phyloP scores from a whole-genome alignment of 352 stramenopile genomes.

The Globisporangium camurandrum region DNA sequence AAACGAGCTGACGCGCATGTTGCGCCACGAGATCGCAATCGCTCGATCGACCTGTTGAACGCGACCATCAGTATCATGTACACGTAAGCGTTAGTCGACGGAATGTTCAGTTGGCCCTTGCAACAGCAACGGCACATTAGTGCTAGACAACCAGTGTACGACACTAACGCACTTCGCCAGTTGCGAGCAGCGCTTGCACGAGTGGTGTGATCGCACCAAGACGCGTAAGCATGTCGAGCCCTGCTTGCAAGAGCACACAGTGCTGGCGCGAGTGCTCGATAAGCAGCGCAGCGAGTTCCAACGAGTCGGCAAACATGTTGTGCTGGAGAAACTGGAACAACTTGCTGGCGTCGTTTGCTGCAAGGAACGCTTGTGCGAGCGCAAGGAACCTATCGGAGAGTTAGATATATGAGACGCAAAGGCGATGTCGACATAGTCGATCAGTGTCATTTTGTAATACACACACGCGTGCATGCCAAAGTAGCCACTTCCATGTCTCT shows the following conservation, averaged over 20 bases:
- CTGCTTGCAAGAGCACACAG: constrained; percentile 39
- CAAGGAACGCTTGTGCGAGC: constrained; percentile 45
- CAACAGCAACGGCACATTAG: no score
- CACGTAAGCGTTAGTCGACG: no score
- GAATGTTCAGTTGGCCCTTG: no score
- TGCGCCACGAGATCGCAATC: constrained; percentile 40
- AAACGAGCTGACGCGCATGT: constrained; percentile 27
- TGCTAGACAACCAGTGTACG: no score
- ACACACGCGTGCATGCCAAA: neutral
- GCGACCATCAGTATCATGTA: neutral
- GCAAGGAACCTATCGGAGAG: constrained; percentile 34
- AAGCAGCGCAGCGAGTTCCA: constrained; percentile 48
- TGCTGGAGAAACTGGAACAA: constrained; percentile 67
- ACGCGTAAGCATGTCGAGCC: constrained; percentile 61
- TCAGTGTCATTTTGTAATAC: neutral
- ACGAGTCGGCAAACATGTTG: constrained; percentile 45
- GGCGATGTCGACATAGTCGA: no score
- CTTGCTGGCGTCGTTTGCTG: constrained; percentile 28
- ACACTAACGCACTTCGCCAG: constrained; percentile 36
- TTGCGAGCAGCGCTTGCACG: constrained; percentile 37
- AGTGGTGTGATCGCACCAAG: constrained; percentile 35
- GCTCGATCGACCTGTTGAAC: constrained; percentile 26
- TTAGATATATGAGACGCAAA: no score
- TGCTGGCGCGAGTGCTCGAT: constrained; percentile 19
- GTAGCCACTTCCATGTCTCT: neutral